Evolutionary conservation across 148 eudicot species (phyloP), one percentile per base, ranked within the genome.

Genomic region (Rhododendron henanense): DNA sequence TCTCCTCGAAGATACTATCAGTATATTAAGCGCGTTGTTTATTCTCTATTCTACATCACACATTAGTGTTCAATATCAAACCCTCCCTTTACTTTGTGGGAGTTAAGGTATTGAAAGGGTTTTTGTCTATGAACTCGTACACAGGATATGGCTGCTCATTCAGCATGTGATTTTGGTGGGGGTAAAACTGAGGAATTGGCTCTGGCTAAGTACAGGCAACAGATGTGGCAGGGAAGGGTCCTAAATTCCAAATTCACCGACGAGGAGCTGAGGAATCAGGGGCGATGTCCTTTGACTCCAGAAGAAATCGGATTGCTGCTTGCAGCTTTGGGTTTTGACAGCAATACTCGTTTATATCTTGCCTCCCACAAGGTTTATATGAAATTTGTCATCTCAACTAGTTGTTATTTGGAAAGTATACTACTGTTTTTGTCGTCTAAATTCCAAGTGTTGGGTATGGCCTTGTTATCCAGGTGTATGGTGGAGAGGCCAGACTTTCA

Each of bases 101-200:
- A 15, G 25, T 83, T 44, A 19, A 33, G 85, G 41, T 75, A 67
- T 76, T 65, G 48, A 44, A 35, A 45, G 16, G 15, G 3, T 11
- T 51, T 51, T 53, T 55, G 13, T 31, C 35, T 33, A 16, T 53
- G 44, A 53, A 81, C 65, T 51, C 28, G 35, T 33, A 69, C 85
- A 85, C 89, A 97, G 99, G 99, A 97, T 89, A 97, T 97, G 99
- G 99, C 99, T 86, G 98, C 99, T 48, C 99, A 97, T 91, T 97
- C 99, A 82, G 99, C 99, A 79, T 97, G 99, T 75, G 98, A 97
- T 86, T 97, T 97, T 90, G 99, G 98, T 82, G 98, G 99, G 0
- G 98, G 99, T 69, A 95, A 93, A 90, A 95, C 98, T 84, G 99
- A 97, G 88, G 95, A 94, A 78, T 69, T 94, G 85, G 98, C 99